A percentile compares a stretch with the other conserved stretches of the same genome.
Evolutionary conservation across 2,329 filamentous ascomycete genomes (phyloP).

Genomic region (Cladosporium phlei): DNA sequence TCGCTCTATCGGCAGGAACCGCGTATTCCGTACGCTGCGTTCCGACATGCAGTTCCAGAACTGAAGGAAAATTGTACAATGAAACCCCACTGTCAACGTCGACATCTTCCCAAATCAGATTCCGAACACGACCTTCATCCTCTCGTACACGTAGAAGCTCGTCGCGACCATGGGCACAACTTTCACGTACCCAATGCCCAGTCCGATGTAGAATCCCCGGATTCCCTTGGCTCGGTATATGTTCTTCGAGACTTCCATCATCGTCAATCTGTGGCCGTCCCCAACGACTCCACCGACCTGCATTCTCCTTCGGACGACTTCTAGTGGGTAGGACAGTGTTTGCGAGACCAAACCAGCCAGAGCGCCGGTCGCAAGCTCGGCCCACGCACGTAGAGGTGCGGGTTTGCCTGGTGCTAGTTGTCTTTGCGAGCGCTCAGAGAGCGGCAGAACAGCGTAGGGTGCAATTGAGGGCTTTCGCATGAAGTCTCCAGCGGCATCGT

Average conservation of each 20-base stretch:
- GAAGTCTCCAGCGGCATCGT: constrained; percentile 83
- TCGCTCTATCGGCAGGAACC: neutral
- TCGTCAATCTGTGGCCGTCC: constrained; percentile 72
- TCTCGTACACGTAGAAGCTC: constrained; percentile 64
- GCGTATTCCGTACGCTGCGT: too few species aligned
- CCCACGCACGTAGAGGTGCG: constrained; percentile 73
- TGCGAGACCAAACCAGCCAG: constrained; percentile 85
- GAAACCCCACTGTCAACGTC: neutral
- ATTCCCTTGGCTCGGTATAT: constrained; percentile 73
- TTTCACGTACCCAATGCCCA: constrained; percentile 94
- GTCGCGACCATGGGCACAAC: constrained; percentile 82
- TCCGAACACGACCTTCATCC: constrained; percentile 54
- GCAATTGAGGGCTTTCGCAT: constrained; percentile 66
- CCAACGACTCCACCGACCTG: constrained; percentile 93
- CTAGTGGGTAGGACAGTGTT: constrained; percentile 86
- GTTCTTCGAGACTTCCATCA: constrained; percentile 70
- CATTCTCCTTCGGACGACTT: constrained; percentile 89
- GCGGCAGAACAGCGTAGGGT: constrained; percentile 68
- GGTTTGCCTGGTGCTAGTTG: constrained; percentile 50
- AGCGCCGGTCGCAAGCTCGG: constrained; percentile 79
- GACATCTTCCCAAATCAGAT: constrained; percentile 31
- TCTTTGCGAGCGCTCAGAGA: constrained; percentile 40
- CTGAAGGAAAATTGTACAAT: neutral
- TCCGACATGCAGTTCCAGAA: constrained; percentile 2
- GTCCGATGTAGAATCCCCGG: constrained; percentile 82